Percentiles rank a stretch among this genome's conserved stretches.
phyloP scores from a whole-genome alignment of 1,139 yeast species.

The Zygoascus sp. region DNA sequence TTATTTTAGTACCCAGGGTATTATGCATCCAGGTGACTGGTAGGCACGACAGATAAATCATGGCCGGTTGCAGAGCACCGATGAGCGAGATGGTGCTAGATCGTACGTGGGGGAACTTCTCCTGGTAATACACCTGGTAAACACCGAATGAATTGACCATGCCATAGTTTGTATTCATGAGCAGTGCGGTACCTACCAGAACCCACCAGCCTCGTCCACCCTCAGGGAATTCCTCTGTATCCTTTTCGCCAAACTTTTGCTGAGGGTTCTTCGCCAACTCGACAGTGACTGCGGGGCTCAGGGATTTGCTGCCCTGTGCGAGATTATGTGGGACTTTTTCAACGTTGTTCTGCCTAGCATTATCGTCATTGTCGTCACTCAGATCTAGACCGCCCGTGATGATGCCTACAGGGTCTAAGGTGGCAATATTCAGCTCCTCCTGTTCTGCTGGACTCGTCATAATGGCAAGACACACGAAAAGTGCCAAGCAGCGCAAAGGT shows the following conservation, averaged over 20 bases:
- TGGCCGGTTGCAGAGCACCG: conserved; percentile 53
- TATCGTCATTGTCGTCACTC: too few species aligned
- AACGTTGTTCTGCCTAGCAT: too few species aligned
- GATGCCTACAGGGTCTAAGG: too few species aligned
- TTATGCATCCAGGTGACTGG: conserved; percentile 54
- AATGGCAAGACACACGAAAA: too few species aligned
- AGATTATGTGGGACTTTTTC: too few species aligned
- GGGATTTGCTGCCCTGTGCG: not conserved
- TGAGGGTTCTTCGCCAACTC: not conserved
- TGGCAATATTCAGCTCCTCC: too few species aligned
- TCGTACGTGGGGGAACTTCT: conserved; percentile 41
- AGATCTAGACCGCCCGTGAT: too few species aligned
- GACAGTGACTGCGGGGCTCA: not conserved
- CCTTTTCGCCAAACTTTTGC: conserved; percentile 16
- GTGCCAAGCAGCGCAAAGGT: too few species aligned
- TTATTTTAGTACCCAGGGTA: conserved; percentile 34
- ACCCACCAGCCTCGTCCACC: conserved; percentile 33
- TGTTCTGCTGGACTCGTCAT: too few species aligned
- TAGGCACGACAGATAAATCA: conserved; percentile 42
- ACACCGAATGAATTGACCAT: conserved; percentile 54
- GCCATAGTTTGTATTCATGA: conserved; percentile 38
- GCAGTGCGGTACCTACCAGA: conserved; percentile 26
- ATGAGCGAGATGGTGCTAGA: conserved; percentile 41
- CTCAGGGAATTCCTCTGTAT: conserved; percentile 28
- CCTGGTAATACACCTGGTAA: conserved; percentile 50